phyloP scores from a whole-genome alignment of 129 eudicot species.

The Oenanthe sinensis region DNA sequence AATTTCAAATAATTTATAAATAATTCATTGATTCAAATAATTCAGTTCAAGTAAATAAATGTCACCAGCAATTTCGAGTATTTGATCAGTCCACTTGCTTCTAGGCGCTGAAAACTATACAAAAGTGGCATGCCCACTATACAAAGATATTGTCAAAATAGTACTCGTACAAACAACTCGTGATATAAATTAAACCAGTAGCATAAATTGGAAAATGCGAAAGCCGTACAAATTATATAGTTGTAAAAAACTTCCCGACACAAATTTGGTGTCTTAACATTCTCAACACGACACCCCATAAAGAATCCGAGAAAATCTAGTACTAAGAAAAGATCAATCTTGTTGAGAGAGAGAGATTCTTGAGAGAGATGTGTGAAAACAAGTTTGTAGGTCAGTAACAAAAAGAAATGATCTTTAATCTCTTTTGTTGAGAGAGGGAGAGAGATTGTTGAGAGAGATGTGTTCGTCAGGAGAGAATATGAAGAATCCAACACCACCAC shows the following conservation, averaged over 20 bases:
- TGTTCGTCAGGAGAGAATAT: constrained; percentile 16
- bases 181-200: no score
- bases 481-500: constrained; percentile 11
- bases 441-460: constrained; percentile 7
- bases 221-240: neutral
- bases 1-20: no score
- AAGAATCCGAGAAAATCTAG: neutral
- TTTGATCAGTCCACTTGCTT: no score
- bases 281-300: neutral
- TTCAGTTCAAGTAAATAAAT: no score
- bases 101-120: no score
- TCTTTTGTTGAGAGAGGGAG: neutral
- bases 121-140: no score
- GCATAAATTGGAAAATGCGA: constrained; percentile 2
- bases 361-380: no score
- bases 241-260: constrained; percentile 5
- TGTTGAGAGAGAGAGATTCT: no score
- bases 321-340: neutral
- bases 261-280: neutral
- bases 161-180: no score
- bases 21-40: no score
- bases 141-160: no score
- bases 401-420: neutral
- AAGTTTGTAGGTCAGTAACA: neutral
- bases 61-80: no score